Percentiles rank a stretch among this genome's conserved stretches.
Evolutionary conservation across 257 asterid genomes (phyloP).

Genomic region (Galeopsis tetrahit): DNA sequence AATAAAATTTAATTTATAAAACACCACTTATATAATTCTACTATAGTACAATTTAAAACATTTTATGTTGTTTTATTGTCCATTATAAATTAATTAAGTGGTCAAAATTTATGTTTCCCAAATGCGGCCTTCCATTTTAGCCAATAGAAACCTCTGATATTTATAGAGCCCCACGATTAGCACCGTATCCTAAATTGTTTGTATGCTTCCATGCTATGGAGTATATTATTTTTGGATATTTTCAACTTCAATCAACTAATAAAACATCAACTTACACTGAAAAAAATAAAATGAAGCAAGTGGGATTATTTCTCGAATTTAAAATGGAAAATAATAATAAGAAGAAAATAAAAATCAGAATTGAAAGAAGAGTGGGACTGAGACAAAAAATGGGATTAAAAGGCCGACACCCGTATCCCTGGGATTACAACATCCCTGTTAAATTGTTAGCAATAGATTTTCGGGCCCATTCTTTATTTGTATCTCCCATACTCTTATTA

Average conservation of each 20-base stretch:
- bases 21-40: too few relatives aligned
- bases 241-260: slow-evolving; percentile 4
- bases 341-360: not conserved
- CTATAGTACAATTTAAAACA: too few relatives aligned
- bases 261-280: slow-evolving; percentile 10
- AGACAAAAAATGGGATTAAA: slow-evolving; percentile 22
- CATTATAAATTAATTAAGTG: not conserved
- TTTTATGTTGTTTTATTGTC: too few relatives aligned
- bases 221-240: not conserved
- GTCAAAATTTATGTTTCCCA: not conserved
- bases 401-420: slow-evolving; percentile 63
- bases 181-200: slow-evolving; percentile 33
- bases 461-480: slow-evolving; percentile 42
- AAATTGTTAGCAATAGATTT: slow-evolving; percentile 34
- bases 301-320: slow-evolving; percentile 32
- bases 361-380: not conserved
- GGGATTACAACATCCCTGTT: slow-evolving; percentile 42
- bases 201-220: slow-evolving; percentile 22
- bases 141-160: not conserved
- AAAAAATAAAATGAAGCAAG: slow-evolving; percentile 24
- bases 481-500: slow-evolving; percentile 16
- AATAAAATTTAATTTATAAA: too few relatives aligned
- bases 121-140: not conserved
- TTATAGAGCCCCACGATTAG: slow-evolving; percentile 39
- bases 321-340: not conserved